phyloP scores from a whole-genome alignment of 225 moss, liverwort and hornwort species.

The Polytrichum formosum region DNA sequence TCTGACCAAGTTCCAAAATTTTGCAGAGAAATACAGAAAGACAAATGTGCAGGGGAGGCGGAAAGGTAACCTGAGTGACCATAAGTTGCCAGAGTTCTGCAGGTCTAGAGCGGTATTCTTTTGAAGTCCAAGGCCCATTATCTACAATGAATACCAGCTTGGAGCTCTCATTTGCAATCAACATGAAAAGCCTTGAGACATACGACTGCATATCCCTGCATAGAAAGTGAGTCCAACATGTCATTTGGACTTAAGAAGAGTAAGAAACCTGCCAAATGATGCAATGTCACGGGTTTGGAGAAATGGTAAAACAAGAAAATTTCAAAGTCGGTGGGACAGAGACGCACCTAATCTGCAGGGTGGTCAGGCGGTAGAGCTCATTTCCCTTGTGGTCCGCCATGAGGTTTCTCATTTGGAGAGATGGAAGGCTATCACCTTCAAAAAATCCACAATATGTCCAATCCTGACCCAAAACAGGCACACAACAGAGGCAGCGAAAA shows the following conservation, averaged over 20 bases:
- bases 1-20: neutral
- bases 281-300: neutral
- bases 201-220: conserved; percentile 91
- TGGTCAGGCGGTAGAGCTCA: conserved; percentile 37
- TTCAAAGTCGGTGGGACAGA: neutral
- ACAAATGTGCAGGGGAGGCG: neutral
- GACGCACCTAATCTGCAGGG: conserved; percentile 36
- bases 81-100: conserved; percentile 84
- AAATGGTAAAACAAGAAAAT: neutral
- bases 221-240: conserved; percentile 1
- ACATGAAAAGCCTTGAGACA: conserved; percentile 78
- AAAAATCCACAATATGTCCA: conserved; percentile 8
- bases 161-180: conserved; percentile 67
- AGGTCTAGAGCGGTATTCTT: conserved; percentile 61
- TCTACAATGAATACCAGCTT: conserved; percentile 84
- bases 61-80: conserved; percentile 66
- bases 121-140: conserved; percentile 85
- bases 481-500: neutral
- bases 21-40: neutral
- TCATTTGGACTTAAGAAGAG: neutral
- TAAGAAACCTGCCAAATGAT: neutral
- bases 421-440: conserved; percentile 11
- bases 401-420: conserved; percentile 16
- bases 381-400: conserved; percentile 22
- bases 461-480: neutral